Base-by-base conservation (phyloP, 139 green algal species). In the Coelastrella sp. region DNA sequence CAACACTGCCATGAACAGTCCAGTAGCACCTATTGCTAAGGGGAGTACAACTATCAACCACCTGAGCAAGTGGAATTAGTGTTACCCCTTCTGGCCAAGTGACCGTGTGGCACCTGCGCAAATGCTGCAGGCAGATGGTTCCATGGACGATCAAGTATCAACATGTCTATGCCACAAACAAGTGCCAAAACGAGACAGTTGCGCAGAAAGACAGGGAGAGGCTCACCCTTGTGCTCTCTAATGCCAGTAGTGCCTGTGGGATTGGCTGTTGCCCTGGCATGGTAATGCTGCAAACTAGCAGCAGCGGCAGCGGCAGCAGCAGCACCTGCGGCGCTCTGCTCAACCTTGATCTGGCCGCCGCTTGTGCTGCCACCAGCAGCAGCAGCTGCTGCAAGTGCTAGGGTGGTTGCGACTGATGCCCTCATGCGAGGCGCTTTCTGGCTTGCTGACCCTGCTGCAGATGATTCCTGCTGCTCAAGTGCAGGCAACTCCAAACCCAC, bases 191-290 rank as follows among this genome's bases (percentile, higher is more conserved):
- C 1, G 3, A 49, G 35, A 49, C 35, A 49, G 35, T 49, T 1
- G 1, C 1, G 35, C 35, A 49, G 35, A 24, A 8, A 49, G 68
- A 24, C 17, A 76, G 8, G 3, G 10, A 27, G 68, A 27, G 15
- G 10, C 68, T 24, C 8, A 76, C 82, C 82, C 63, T 87, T 87
- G 82, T 87, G 82, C 63, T 76, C 82, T 8, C 82, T 27, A 10
- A 87, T 87, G 82, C 82, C 82, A 75, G 81, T 86, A 20, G 59
- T 86, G 59, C 81, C 81, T 25, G 81, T 86, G 22, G 81, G 81
- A 0, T 86, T 86, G 59, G 81, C 81, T 25, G 81, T 86, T 25
- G 81, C 81, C 5, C 81, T 59, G 8, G 81, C 81, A 86, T 86
- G 81, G n/a, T 86, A 86, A 25, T 86, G 81, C 81, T 86, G 81